Conservation (phyloP, 352 stramenopile genomes). For the Phytophthora uliginosa region DNA sequence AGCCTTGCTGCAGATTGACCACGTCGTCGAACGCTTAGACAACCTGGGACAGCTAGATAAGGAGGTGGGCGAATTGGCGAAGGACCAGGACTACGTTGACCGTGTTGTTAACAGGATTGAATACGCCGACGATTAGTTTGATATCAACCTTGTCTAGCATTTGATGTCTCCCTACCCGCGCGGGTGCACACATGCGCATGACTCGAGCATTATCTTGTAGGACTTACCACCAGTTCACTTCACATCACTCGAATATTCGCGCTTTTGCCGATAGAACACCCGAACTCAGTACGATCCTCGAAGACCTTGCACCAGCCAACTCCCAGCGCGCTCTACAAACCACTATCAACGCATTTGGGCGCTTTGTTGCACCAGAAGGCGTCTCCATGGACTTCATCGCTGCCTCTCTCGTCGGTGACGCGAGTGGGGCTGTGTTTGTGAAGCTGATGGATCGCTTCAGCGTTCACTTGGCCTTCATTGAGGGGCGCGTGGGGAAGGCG, state of each 20-base stretch:
- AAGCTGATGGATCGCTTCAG: conserved; percentile 3
- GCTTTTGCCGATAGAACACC: too few relatives aligned
- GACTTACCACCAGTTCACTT: not conserved
- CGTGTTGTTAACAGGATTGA: not conserved
- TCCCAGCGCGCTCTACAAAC: too few relatives aligned
- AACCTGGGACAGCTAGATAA: not conserved
- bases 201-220: not conserved
- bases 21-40: not conserved
- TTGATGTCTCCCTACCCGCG: not conserved
- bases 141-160: not conserved
- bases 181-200: not conserved
- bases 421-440: conserved; percentile 4
- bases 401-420: too few relatives aligned
- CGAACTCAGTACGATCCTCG: too few relatives aligned
- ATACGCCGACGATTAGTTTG: not conserved
- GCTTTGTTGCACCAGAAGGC: too few relatives aligned
- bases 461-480: conserved; percentile 13
- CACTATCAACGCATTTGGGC: too few relatives aligned
- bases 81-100: not conserved
- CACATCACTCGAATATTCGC: too few relatives aligned
- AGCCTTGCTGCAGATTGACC: not conserved
- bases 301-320: too few relatives aligned
- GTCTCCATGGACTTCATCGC: too few relatives aligned
- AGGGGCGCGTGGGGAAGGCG: not conserved
- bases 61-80: not conserved